Evolutionary conservation across 2,329 filamentous ascomycete species (phyloP).

Genomic region (Aureobasidium uvarum): DNA sequence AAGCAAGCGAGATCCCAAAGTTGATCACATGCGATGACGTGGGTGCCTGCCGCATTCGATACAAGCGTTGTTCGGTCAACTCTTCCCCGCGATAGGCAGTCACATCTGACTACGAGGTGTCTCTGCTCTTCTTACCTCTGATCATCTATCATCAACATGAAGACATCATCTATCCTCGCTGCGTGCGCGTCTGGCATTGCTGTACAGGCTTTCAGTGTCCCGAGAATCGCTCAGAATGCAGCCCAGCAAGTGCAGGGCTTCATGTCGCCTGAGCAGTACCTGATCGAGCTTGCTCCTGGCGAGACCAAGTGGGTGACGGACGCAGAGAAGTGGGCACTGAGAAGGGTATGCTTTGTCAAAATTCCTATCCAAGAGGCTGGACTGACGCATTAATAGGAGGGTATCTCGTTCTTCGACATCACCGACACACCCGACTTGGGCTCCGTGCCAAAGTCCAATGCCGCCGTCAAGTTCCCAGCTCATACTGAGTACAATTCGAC

Average conservation of each 20-base stretch:
- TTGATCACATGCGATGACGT: conserved; percentile 23
- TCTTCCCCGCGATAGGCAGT: conserved; percentile 13
- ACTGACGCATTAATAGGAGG: conserved; percentile 52
- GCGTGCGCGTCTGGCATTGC: conserved; percentile 26
- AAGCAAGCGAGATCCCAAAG: not conserved
- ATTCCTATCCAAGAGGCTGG: not conserved
- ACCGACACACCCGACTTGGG: conserved; percentile 71
- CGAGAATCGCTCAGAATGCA: conserved; percentile 28
- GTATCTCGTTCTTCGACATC: conserved; percentile 91
- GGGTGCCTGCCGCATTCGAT: conserved; percentile 17
- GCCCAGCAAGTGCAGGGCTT: conserved; percentile 32
- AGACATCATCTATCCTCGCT: conserved; percentile 25
- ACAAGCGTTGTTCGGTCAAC: conserved; percentile 26
- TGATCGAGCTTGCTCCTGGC: conserved; percentile 82
- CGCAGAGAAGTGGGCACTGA: conserved; percentile 90
- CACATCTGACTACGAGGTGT: not conserved
- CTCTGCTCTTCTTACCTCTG: not conserved
- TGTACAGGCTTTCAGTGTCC: conserved; percentile 28
- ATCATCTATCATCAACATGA: conserved; percentile 21
- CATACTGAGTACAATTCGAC: conserved; percentile 64
- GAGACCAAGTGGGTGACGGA: conserved; percentile 86
- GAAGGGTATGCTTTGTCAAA: conserved; percentile 59
- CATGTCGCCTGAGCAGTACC: conserved; percentile 54
- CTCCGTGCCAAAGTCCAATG: conserved; percentile 32
- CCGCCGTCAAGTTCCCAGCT: conserved; percentile 62